These are phyloP conservation scores for Candida quercuum DNA, from an alignment of 805 yeast species.

Conservation along the genomic window DNA sequence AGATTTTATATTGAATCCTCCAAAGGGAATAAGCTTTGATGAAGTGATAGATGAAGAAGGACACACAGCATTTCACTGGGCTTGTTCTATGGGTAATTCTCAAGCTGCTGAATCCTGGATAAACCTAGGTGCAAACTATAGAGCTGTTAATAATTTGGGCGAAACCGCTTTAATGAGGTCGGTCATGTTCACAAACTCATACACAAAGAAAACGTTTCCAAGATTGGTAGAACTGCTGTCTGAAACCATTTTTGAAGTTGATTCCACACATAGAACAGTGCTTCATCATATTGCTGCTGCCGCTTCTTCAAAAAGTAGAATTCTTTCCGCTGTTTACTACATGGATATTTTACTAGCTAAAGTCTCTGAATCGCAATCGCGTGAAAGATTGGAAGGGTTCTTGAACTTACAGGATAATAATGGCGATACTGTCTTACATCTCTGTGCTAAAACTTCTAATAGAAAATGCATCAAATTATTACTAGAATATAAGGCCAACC, in stretches of 20 bases:
- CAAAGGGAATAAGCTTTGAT: conserved; percentile 59
- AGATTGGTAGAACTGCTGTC: conserved; percentile 69
- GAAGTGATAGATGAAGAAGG: conserved; percentile 91
- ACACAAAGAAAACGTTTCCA: conserved; percentile 74
- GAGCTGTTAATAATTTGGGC: conserved; percentile 59
- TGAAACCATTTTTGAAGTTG: conserved; percentile 74
- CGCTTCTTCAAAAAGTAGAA: conserved; percentile 58
- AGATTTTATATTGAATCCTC: conserved; percentile 56
- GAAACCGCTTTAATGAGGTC: conserved; percentile 85
- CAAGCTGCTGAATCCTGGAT: conserved; percentile 71
- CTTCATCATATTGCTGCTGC: conserved; percentile 80
- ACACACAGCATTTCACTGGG: conserved; percentile 95
- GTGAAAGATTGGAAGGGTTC: conserved; percentile 54
- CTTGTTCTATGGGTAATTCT: conserved; percentile 89
- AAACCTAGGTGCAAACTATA: conserved; percentile 68
- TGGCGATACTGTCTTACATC: conserved; percentile 77
- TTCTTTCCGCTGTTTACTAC: conserved; percentile 80
- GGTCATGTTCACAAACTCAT: conserved; percentile 84
- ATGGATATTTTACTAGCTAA: conserved; percentile 71
- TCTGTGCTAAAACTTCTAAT: conserved; percentile 60
- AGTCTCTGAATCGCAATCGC: conserved; percentile 57
- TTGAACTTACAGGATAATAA: conserved; percentile 63
- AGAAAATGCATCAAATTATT: conserved; percentile 45
- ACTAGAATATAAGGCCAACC: conserved; percentile 42
- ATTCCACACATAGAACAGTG: conserved; percentile 67